These are phyloP conservation scores for Gossypium laxum DNA, from an alignment of 441 rosid genomes.

Conservation along the genomic window DNA sequence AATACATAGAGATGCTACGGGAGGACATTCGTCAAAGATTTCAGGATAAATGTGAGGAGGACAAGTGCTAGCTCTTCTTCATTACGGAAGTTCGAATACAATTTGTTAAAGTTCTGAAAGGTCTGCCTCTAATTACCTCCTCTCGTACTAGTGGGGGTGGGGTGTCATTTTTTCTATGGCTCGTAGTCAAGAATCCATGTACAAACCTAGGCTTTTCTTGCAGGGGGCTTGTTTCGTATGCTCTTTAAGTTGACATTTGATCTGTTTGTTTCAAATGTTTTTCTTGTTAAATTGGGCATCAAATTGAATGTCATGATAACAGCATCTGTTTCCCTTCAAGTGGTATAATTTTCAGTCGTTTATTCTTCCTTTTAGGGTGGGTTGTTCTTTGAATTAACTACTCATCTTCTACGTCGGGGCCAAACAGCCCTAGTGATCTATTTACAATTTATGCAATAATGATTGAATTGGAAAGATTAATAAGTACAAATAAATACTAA, in stretches of 20 bases:
- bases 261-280: background rate
- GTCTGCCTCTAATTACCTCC: background rate
- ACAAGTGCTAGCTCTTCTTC: slow-evolving; percentile 11
- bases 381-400: too few relatives aligned
- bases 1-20: slow-evolving; percentile 50
- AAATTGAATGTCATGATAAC: background rate
- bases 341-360: too few relatives aligned
- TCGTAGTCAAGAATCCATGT: slow-evolving; percentile 11
- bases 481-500: too few relatives aligned
- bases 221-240: slow-evolving; percentile 12
- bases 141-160: background rate
- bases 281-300: background rate
- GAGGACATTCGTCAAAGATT: slow-evolving; percentile 32
- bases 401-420: too few relatives aligned
- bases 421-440: too few relatives aligned
- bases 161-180: background rate
- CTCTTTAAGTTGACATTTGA: background rate
- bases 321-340: background rate
- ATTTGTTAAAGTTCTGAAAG: background rate
- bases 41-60: slow-evolving; percentile 24
- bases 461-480: too few relatives aligned
- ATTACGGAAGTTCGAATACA: background rate
- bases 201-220: slow-evolving; percentile 20
- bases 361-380: too few relatives aligned
- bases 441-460: too few relatives aligned